Percentiles rank a stretch among this genome's conserved stretches.
Evolutionary conservation across 2,329 filamentous ascomycete genomes (phyloP).

Genomic region (Xylariaceae sp.): DNA sequence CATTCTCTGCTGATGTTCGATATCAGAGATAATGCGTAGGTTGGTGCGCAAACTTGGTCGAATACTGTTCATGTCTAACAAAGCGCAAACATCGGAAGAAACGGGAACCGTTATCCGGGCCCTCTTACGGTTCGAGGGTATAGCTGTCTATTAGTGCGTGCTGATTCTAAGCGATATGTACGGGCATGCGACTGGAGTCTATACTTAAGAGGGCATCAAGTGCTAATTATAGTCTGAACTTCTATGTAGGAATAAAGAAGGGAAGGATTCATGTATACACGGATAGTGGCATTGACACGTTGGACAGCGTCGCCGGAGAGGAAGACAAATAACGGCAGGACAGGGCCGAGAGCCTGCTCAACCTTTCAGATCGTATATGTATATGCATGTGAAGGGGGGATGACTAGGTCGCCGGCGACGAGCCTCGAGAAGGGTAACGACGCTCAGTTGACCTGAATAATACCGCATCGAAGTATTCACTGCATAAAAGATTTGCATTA

Average conservation of each 20-base stretch:
- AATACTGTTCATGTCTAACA: conserved; percentile 13
- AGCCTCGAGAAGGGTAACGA: no score
- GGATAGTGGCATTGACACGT: neutral
- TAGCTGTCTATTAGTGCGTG: neutral
- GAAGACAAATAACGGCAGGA: neutral
- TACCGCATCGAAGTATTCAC: no score
- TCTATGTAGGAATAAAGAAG: neutral
- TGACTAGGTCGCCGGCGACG: neutral
- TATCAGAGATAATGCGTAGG: conserved; percentile 20
- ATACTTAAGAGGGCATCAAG: neutral
- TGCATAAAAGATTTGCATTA: no score
- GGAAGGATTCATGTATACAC: neutral
- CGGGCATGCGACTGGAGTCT: neutral
- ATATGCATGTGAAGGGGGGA: neutral
- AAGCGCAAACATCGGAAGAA: conserved; percentile 5
- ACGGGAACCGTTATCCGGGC: neutral
- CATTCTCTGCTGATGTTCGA: conserved; percentile 25
- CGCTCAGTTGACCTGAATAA: no score
- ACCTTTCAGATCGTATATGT: neutral
- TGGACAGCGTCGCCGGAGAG: no score
- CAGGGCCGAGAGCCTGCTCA: conserved; percentile 14
- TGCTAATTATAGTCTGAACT: neutral
- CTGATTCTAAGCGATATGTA: neutral
- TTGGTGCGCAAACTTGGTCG: conserved; percentile 8
- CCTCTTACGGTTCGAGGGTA: neutral